Conservation (phyloP, 2,329 filamentous ascomycete genomes). For the Lasiodiplodia citricola region DNA sequence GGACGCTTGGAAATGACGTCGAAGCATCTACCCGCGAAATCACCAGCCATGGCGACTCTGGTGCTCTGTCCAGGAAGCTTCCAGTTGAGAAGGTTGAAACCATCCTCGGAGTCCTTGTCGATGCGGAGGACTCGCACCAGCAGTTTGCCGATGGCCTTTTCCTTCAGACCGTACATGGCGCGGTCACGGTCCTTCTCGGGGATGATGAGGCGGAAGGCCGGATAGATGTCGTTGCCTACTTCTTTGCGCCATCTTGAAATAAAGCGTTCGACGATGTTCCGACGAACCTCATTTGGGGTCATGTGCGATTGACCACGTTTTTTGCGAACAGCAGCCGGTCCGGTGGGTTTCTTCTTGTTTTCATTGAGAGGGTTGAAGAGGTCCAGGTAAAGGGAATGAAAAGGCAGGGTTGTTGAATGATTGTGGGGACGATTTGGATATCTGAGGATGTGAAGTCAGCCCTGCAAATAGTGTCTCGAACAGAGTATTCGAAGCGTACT, state of each 20-base stretch:
- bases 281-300: slow-evolving; percentile 77
- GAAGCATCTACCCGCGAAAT: slow-evolving; percentile 89
- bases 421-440: slow-evolving; percentile 86
- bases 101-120: slow-evolving; percentile 87
- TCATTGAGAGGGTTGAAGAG: slow-evolving; percentile 84
- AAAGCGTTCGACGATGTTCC: slow-evolving; percentile 83
- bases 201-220: slow-evolving; percentile 86
- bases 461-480: neutral
- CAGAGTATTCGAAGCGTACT: slow-evolving; percentile 39
- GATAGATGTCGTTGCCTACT: slow-evolving; percentile 91
- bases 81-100: slow-evolving; percentile 85
- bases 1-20: slow-evolving; percentile 85
- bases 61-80: slow-evolving; percentile 78
- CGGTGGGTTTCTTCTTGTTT: slow-evolving; percentile 73
- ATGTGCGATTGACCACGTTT: slow-evolving; percentile 65
- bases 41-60: slow-evolving; percentile 73
- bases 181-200: slow-evolving; percentile 92
- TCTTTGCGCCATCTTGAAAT: slow-evolving; percentile 85
- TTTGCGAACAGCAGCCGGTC: slow-evolving; percentile 58
- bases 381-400: slow-evolving; percentile 75
- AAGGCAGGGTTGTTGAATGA: slow-evolving; percentile 76
- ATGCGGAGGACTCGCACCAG: slow-evolving; percentile 94
- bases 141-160: slow-evolving; percentile 86
- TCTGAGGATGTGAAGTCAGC: slow-evolving; percentile 47
- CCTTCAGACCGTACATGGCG: slow-evolving; percentile 92